Percentiles rank a stretch among this genome's conserved stretches.
Conservation (phyloP, 768 basidiomycete genomes). For the Kwoniella dejecticola region DNA sequence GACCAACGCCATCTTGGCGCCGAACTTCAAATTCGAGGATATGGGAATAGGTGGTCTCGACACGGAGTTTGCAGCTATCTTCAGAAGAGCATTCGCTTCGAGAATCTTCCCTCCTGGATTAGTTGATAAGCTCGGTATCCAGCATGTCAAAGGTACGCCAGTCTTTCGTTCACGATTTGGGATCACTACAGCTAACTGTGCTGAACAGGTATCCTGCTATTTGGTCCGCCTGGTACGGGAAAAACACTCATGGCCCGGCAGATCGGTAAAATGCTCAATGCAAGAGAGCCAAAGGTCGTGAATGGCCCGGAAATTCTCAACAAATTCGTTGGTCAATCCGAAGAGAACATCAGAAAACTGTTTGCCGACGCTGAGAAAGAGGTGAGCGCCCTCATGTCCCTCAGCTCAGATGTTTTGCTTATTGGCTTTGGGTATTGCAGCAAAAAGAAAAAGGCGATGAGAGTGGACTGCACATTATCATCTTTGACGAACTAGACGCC, state of each 20-base stretch:
- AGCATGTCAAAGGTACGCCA: conserved; percentile 90
- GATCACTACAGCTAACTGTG: background rate
- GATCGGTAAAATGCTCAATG: conserved; percentile 99
- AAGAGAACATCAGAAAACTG: conserved; percentile 96
- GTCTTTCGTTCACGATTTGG: background rate
- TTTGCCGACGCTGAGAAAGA: conserved; percentile 99
- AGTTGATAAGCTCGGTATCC: conserved; percentile 95
- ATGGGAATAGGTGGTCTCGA: conserved; percentile 99
- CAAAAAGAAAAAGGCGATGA: conserved; percentile 98
- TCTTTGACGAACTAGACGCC: conserved; percentile 97
- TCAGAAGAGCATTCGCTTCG: conserved; percentile 95
- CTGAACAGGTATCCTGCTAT: conserved; percentile 77
- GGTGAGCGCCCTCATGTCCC: conserved; percentile 58
- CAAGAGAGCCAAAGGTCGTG: conserved; percentile 94
- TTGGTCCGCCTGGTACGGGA: conserved; percentile 96
- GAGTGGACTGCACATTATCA: conserved; percentile 96
- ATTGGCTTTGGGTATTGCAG: conserved; percentile 56
- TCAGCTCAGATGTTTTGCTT: background rate
- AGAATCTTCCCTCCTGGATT: conserved; percentile 97
- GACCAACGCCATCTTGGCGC: conserved; percentile 90
- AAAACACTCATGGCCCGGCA: conserved; percentile 97
- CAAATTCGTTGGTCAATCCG: conserved; percentile 94
- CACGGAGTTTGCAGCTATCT: conserved; percentile 90
- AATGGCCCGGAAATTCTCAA: conserved; percentile 97
- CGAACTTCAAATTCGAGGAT: conserved; percentile 99